Evolutionary conservation across 2,329 filamentous ascomycete genomes (phyloP).

Genomic region (Sphaerulina musiva): DNA sequence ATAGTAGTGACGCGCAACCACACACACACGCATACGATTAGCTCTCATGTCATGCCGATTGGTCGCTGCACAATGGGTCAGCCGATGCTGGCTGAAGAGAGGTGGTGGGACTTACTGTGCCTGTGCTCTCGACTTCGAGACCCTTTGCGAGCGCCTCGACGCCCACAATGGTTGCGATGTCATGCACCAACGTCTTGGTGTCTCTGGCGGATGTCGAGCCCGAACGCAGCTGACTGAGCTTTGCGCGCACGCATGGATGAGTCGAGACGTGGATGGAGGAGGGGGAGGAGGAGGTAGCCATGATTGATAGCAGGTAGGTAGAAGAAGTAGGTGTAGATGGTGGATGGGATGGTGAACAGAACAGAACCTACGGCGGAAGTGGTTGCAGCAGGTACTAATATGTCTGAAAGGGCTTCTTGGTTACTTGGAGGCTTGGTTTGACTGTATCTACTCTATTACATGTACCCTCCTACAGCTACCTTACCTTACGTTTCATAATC

Average conservation of each 20-base stretch:
- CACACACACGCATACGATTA: slow-evolving; percentile 4
- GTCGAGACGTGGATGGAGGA: slow-evolving; percentile 61
- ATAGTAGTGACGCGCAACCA: neutral
- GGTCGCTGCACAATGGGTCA: neutral
- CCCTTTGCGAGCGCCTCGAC: slow-evolving; percentile 69
- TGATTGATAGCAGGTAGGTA: slow-evolving; percentile 2
- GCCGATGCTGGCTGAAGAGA: neutral
- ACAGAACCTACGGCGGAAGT: too few species aligned
- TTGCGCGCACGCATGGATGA: slow-evolving; percentile 80
- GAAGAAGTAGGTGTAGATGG: too few species aligned
- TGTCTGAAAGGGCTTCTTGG: too few species aligned
- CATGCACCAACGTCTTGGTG: slow-evolving; percentile 74
- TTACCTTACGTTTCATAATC: too few species aligned
- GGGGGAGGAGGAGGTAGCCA: slow-evolving; percentile 9
- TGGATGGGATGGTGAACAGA: too few species aligned
- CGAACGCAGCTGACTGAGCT: slow-evolving; percentile 83
- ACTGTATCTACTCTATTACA: too few species aligned
- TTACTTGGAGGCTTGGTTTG: too few species aligned
- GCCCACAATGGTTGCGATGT: slow-evolving; percentile 75
- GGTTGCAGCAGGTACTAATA: too few species aligned
- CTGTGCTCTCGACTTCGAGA: slow-evolving; percentile 52
- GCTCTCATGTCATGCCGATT: slow-evolving; percentile 3
- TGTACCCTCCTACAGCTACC: too few species aligned
- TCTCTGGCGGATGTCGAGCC: slow-evolving; percentile 62
- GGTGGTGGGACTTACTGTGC: slow-evolving; percentile 52